phyloP scores from a whole-genome alignment of 1,284 basidiomycete genomes.

The Ustilago cynodontis region DNA sequence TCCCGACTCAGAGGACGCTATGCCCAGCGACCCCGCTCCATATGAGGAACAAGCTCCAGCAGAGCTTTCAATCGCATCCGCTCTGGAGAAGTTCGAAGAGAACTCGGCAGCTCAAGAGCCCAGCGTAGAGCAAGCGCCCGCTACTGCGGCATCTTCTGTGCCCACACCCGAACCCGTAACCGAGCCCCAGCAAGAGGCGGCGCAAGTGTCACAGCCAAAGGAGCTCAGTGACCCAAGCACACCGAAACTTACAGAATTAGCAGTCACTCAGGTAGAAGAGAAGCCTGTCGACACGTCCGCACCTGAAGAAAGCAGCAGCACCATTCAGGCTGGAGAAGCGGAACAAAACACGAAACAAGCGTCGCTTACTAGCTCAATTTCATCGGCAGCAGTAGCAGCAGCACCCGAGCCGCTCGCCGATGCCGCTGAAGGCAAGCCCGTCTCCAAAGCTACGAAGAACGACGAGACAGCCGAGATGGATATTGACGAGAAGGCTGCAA shows the following conservation, averaged over 20 bases:
- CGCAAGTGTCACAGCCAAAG: neutral
- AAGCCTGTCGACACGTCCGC: neutral
- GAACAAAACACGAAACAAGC: neutral
- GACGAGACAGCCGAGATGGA: conserved; percentile 31
- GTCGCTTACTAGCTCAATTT: neutral
- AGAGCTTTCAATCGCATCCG: neutral
- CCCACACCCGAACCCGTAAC: neutral
- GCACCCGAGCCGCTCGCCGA: neutral
- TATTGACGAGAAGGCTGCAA: conserved; percentile 25
- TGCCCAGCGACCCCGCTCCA: neutral
- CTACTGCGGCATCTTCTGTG: neutral
- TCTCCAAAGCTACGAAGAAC: neutral
- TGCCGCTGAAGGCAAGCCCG: neutral
- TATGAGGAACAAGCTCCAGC: neutral
- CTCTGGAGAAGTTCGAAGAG: neutral
- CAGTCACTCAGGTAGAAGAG: conserved; percentile 2
- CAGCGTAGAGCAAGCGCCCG: neutral
- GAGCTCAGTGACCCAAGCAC: conserved; percentile 21
- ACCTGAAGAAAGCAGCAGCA: neutral
- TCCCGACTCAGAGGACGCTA: neutral
- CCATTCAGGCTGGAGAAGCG: neutral
- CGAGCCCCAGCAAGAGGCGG: neutral
- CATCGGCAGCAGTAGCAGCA: conserved; percentile 1
- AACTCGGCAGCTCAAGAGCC: conserved; percentile 5
- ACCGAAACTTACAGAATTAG: conserved; percentile 13